Evolutionary conservation across 2,329 filamentous ascomycete species (phyloP), one percentile per base, ranked within the genome.

Genomic region (Mollisia scopiformis): DNA sequence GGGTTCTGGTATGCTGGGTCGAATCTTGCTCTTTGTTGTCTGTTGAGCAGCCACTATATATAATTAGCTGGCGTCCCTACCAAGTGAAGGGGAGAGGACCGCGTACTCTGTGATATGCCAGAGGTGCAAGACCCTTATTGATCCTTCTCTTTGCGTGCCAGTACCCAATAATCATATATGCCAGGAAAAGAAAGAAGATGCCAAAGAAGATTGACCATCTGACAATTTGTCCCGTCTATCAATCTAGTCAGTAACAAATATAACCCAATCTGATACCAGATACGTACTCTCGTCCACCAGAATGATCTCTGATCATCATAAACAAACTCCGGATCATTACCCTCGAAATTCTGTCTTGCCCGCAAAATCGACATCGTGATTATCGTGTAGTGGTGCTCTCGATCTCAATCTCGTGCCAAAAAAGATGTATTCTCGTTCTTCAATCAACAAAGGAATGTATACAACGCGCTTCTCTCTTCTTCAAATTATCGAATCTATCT

Each of bases 181-280:
- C 69, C 55, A 85, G 73, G 69, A 91, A 75, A 62, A 86, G 58
- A 58, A 82, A 61, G 68, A 91, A 78, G 66, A 94, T 73, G 63
- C 79, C 77, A 62, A 84, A 82, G 71, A 93, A 85, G 62, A 94
- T 76, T 50, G 83, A 80, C 85, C 90, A 94, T 75, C 91, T 90
- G 69, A 92, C 79, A 60, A 76, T 76, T 56, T 71, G 68, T 30
- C 71, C 72, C 35, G 59, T 69, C 72, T 74, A 50, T 46, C 11
- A n/a, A 60, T 33, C 52, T 19, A 10, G 3, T 28, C 52, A 47
- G 43, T 47, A 11, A 47, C 11, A n/a, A n/a, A 28, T 47, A 27
- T 27, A 6, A 47, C 28, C 23, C 43, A 14, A 28, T 27, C 21
- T 6, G 6, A 28, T 28, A 27, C 5, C 6, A 51, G n/a, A 10